Evolutionary conservation across 305 asterid genomes (phyloP).

Genomic region (Solanum chacoense): DNA sequence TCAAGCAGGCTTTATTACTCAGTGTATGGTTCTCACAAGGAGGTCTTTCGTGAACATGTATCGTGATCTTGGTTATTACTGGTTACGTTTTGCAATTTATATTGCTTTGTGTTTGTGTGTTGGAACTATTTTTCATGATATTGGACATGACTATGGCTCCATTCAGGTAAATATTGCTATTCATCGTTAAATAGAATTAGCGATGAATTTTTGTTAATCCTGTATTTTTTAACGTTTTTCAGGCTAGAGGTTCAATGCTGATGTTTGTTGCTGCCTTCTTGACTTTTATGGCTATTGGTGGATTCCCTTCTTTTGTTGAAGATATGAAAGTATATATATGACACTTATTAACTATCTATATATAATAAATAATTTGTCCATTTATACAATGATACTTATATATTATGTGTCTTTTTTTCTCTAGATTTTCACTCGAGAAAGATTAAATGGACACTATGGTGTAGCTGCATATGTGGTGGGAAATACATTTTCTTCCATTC

Average conservation of each 20-base stretch:
- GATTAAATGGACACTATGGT: slow-evolving; percentile 46
- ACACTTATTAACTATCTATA: background rate
- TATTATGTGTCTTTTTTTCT: background rate
- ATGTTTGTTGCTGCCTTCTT: slow-evolving; percentile 44
- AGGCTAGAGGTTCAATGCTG: slow-evolving; percentile 61
- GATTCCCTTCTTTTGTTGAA: slow-evolving; percentile 68
- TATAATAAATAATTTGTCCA: background rate
- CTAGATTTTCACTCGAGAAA: slow-evolving; percentile 36
- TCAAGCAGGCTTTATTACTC: slow-evolving; percentile 9
- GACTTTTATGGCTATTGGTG: slow-evolving; percentile 63
- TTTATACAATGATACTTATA: background rate
- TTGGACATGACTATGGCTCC: slow-evolving; percentile 6
- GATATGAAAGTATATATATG: slow-evolving; percentile 46
- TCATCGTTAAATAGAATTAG: background rate
- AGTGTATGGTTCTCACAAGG: slow-evolving; percentile 5
- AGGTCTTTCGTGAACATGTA: slow-evolving; percentile 14
- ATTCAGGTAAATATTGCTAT: slow-evolving; percentile 3
- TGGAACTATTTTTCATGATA: slow-evolving; percentile 4
- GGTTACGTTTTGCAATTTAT: slow-evolving; percentile 8
- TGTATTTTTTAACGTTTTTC: background rate
- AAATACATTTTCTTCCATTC: slow-evolving; percentile 39
- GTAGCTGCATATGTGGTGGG: slow-evolving; percentile 35
- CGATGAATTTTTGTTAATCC: background rate
- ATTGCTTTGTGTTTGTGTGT: slow-evolving; percentile 6
- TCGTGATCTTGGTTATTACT: slow-evolving; percentile 14